Evolutionary conservation across 2,329 filamentous ascomycete species (phyloP), one percentile per base, ranked within the genome.

Genomic region (Nannizziopsis arthrosporioides): DNA sequence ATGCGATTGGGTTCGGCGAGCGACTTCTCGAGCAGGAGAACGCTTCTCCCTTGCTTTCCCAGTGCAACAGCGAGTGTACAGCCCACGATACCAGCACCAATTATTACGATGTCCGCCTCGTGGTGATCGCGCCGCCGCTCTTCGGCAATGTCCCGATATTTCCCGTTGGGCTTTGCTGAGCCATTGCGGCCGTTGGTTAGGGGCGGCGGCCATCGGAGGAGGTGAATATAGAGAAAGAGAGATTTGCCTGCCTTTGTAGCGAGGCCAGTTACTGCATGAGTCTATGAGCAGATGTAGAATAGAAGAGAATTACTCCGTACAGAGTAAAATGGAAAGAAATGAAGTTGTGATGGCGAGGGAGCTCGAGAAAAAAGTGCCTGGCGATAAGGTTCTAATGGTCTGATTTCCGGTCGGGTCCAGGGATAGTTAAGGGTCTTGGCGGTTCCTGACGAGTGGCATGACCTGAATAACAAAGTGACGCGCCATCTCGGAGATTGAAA

Each of bases 1-100:
- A 98, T 98, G 54, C 92, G 81, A 69, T 96, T 84, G 15, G 92
- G 92, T 71, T 96, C 84, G 67, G 87, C 87, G 68, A 96, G 73
- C 68, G 81, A 93, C 59, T 79, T 78, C 71, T 98, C 92, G 44
- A 98, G 78, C 44, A 98, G 72, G 19, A 96, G 76, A 19, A 98
- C 89, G 63, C 85, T 93, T 54, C 92, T 81, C 47, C 88, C 89
- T 69, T 96, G 92, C 58, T 84, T 82, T 51, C 85, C 89, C 40
- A 96, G 75, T 17, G 90, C 80, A 54, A 82, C 84, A 14, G 92
- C 90, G 17, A 88, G 73, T 15, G 89, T 85, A 65, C 87, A 94
- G 36, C 92, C 92, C 54, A 94, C 79, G 50, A 96, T 76, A 48
- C 92, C 92, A 2, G 87, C 92, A 55, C 92, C 92, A 34, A 98